Base-by-base conservation (phyloP, 768 basidiomycete genomes). In the Hemileccinum impolitum region DNA sequence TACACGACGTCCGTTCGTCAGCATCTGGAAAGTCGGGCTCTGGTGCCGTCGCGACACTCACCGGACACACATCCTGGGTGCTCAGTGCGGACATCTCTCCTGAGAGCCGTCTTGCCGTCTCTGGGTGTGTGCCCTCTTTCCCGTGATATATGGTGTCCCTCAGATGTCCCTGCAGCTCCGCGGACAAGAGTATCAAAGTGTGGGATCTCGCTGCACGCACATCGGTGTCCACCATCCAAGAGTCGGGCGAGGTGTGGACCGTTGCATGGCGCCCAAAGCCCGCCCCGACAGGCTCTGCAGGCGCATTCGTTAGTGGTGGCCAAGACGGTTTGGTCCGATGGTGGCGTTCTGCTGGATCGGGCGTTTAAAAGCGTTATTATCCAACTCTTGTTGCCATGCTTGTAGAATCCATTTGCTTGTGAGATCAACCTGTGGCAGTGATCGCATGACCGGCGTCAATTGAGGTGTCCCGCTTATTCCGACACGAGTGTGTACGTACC, bases 1-100 rank as follows among this genome's bases (percentile, higher is more conserved):
- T 95, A 41, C 91, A 95, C 66, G 94, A 97, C 62, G 88, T 94
- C 14, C 84, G 94, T 47, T 75, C 78, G n/a, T 73, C 84, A 1
- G 58, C 78, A 6, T 75, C 80, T 5, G 73, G 79, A 15, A 77
- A 76, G 50, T 72, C 74, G 38, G 85, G 90, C 6, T 78, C 79
- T 17, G 86, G 88, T 35, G 85, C 86, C 2, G 90, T 94, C 17
- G 90, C 94, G 13, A 84, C 90, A 10, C 74, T 97, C 55, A 79
- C 81, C 6, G 94, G 94, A 0, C 94, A 97, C 65, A 79, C 89
- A 0, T 94, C 92, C 10, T 95, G 94, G 93, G 90, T 92, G 2
- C 75, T 97, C 32, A 85, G 83, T 59, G 74, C 82, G 7, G 87
- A 90, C 59, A 80, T 94, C 36, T 87, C 90, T 25, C 88, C 85